These are phyloP conservation scores for Populus nigra DNA, from an alignment of 345 rosid species.

Conservation along the genomic window DNA sequence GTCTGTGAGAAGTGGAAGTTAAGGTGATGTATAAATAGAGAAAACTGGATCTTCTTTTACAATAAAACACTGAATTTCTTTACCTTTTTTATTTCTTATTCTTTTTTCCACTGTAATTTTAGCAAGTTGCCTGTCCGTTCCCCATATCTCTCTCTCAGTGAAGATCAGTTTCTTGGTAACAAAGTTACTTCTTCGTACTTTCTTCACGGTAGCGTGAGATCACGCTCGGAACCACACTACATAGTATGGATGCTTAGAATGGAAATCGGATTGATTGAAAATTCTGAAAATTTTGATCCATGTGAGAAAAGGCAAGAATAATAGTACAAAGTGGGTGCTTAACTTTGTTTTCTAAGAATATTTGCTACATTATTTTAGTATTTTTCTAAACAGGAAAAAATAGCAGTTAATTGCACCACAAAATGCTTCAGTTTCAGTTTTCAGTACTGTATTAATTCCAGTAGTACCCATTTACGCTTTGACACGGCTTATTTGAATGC, in stretches of 20 bases:
- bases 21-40: conserved; percentile 7
- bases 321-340: neutral
- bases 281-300: no score
- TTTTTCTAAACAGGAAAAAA: neutral
- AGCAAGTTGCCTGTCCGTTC: conserved; percentile 1
- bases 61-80: conserved; percentile 20
- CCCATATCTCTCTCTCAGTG: neutral
- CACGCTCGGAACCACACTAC: neutral
- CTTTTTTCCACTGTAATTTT: conserved; percentile 28
- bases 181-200: conserved; percentile 3
- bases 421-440: no score
- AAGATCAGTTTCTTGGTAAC: neutral
- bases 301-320: neutral
- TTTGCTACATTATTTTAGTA: no score
- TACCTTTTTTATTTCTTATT: conserved; percentile 13
- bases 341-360: no score
- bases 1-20: conserved; percentile 28
- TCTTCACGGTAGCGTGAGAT: neutral
- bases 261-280: no score
- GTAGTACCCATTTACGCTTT: no score
- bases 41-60: conserved; percentile 29
- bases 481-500: no score
- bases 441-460: no score
- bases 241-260: no score
- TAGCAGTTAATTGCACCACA: neutral